These are phyloP conservation scores for Aureobasidium sp. DNA, from an alignment of 2,329 filamentous ascomycete species.

Conservation along the genomic window DNA sequence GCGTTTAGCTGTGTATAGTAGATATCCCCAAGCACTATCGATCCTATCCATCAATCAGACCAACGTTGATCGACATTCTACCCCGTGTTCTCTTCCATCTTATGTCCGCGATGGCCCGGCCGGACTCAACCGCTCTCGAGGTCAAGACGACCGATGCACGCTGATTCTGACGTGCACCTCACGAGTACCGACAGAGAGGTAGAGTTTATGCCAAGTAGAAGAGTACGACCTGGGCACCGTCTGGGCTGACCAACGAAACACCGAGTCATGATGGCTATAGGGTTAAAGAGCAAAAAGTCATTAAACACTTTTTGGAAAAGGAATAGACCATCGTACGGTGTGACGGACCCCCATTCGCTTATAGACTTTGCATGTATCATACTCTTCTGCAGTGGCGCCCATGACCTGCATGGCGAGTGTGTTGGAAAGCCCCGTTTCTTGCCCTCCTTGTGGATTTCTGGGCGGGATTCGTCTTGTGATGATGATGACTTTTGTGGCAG, in stretches of 20 bases:
- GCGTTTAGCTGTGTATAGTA: constrained; percentile 44
- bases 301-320: neutral
- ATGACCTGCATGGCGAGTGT: neutral
- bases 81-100: neutral
- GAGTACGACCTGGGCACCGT: neutral
- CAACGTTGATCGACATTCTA: neutral
- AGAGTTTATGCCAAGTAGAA: neutral
- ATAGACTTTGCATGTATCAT: constrained; percentile 9
- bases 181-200: neutral
- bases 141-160: neutral
- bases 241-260: neutral
- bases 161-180: neutral
- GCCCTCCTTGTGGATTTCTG: neutral
- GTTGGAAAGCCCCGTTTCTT: neutral
- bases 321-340: neutral
- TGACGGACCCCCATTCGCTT: neutral
- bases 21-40: constrained; percentile 46
- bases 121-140: neutral
- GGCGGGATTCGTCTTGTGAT: neutral
- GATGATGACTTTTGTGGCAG: neutral
- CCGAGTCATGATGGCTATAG: constrained; percentile 6
- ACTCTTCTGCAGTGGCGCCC: neutral
- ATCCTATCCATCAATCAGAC: constrained; percentile 25
- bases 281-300: neutral
- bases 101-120: neutral